Percentiles rank a stretch among this genome's conserved stretches.
These are phyloP conservation scores for Coemansia sp. DNA, from an alignment of 192 early-diverging fungal species.

Conservation along the genomic window DNA sequence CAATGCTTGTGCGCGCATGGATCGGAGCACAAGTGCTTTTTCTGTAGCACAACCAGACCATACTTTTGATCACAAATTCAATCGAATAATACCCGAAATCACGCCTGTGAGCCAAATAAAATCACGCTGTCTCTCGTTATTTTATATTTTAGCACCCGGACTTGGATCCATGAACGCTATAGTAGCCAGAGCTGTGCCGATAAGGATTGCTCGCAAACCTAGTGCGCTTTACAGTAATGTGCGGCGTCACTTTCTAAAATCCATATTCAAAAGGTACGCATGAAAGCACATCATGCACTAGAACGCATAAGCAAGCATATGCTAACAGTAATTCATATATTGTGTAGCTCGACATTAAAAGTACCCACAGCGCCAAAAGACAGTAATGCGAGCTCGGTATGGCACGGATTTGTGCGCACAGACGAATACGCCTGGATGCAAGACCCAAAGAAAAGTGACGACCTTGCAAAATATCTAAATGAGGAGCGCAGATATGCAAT, in stretches of 20 bases:
- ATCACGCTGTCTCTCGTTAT: not conserved
- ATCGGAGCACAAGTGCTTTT: not conserved
- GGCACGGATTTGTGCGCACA: conserved; percentile 28
- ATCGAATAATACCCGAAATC: not conserved
- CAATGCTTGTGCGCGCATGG: not conserved
- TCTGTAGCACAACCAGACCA: not conserved
- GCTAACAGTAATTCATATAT: not conserved
- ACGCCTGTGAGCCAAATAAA: not conserved
- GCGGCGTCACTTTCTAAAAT: not conserved
- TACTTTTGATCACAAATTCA: not conserved
- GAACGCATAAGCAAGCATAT: not conserved
- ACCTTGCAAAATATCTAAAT: conserved; percentile 26
- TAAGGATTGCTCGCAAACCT: not conserved
- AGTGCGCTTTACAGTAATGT: not conserved
- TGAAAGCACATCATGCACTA: not conserved
- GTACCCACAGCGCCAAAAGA: not conserved
- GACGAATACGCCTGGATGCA: conserved; percentile 55
- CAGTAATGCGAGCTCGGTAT: not conserved
- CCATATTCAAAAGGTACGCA: conserved; percentile 5
- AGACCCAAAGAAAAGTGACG: conserved; percentile 9
- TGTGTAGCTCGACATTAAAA: not conserved
- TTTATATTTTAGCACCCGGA: not conserved
- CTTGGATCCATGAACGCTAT: not conserved
- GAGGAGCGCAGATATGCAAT: conserved; percentile 37
- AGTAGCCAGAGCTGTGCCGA: not conserved